phyloP scores from a whole-genome alignment of 306 rosid species.

The Datisca glomerata region DNA sequence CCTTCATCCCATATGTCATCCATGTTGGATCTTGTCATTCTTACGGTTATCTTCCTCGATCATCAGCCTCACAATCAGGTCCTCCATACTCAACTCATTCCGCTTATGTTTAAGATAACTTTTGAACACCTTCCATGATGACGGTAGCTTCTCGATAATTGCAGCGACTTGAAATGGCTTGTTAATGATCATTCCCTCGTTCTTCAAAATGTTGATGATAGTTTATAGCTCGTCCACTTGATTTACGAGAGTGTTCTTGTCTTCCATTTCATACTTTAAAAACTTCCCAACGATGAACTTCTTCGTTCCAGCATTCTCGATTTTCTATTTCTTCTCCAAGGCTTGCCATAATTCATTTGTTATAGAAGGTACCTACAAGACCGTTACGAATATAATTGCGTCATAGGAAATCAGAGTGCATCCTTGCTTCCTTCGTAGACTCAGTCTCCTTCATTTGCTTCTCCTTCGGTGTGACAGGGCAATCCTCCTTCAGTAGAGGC shows the following conservation, averaged over 20 bases:
- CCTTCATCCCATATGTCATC: neutral
- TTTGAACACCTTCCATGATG: neutral
- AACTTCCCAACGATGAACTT: neutral
- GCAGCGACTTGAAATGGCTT: neutral
- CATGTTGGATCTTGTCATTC: neutral
- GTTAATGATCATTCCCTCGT: neutral
- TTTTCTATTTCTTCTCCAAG: neutral
- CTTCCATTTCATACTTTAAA: neutral
- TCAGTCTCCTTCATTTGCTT: too few relatives aligned
- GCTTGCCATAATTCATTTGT: neutral
- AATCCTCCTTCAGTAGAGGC: too few relatives aligned
- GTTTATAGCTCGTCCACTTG: neutral
- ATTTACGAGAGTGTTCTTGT: too few relatives aligned
- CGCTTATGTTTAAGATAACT: neutral
- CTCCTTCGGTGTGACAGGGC: too few relatives aligned
- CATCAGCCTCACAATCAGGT: neutral
- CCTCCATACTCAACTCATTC: neutral
- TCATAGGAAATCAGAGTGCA: too few relatives aligned
- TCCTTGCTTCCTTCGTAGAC: too few relatives aligned
- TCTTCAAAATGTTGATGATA: neutral
- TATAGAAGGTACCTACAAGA: too few relatives aligned
- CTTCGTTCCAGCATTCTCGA: neutral
- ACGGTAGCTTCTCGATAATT: neutral
- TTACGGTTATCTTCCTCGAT: neutral
- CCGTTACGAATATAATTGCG: too few relatives aligned